A percentile compares a stretch with the other conserved stretches of the same genome.
phyloP scores from a whole-genome alignment of 257 asterid genomes.

The Oldenlandia corymbosa region DNA sequence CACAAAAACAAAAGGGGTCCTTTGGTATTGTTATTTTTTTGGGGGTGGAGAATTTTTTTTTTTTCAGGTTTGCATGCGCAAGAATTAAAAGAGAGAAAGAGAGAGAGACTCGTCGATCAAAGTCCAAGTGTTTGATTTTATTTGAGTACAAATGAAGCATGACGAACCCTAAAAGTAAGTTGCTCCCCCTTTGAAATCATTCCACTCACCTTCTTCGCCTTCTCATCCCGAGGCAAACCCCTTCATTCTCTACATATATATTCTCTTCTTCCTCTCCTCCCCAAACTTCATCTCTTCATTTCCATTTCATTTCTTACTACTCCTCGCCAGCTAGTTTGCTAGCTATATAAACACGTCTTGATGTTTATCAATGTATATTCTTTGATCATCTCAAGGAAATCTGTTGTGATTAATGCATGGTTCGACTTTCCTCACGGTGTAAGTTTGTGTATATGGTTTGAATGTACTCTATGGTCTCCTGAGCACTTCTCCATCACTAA shows the following conservation, averaged over 20 bases:
- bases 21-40: conserved; percentile 8
- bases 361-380: too few species aligned
- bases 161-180: conserved; percentile 73
- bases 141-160: conserved; percentile 72
- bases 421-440: too few species aligned
- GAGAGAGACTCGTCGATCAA: background rate
- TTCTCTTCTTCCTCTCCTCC: conserved; percentile 14
- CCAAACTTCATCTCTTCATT: background rate
- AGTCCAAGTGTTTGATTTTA: conserved; percentile 17
- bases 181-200: conserved; percentile 54
- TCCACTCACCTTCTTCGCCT: conserved; percentile 59
- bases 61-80: conserved; percentile 51
- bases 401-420: too few species aligned
- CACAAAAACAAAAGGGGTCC: conserved; percentile 25
- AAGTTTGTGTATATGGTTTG: too few species aligned
- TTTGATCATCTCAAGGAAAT: too few species aligned
- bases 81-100: conserved; percentile 20
- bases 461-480: too few species aligned
- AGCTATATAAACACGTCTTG: background rate
- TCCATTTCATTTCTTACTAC: background rate
- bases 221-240: conserved; percentile 53
- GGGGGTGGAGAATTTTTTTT: conserved; percentile 39
- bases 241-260: conserved; percentile 14
- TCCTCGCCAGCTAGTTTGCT: background rate
- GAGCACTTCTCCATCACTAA: too few species aligned